These are phyloP conservation scores for Venturia effusa DNA, from an alignment of 2,329 filamentous ascomycete genomes.

Conservation along the genomic window DNA sequence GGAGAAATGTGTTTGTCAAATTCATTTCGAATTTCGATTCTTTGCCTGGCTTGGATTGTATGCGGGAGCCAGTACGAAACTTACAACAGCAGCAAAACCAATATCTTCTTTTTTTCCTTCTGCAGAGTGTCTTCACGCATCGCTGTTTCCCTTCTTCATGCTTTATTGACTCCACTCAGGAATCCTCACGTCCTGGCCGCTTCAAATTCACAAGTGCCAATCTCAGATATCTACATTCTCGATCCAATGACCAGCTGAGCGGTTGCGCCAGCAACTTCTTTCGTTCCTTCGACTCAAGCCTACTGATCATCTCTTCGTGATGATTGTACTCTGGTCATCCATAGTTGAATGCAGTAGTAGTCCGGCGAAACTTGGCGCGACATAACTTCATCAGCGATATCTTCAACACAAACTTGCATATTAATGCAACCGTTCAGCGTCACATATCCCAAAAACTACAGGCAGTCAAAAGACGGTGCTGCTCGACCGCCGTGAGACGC, in stretches of 20 bases:
- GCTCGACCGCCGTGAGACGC: neutral
- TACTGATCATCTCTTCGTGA: neutral
- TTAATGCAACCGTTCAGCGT: neutral
- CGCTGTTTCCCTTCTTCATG: neutral
- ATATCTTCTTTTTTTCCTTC: neutral
- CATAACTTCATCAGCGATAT: neutral
- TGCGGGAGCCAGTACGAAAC: neutral
- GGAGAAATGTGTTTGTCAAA: neutral
- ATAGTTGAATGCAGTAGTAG: neutral
- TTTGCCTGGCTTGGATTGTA: neutral
- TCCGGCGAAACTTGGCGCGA: neutral
- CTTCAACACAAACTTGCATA: neutral
- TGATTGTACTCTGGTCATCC: neutral
- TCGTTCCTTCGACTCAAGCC: neutral
- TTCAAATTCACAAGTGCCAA: neutral
- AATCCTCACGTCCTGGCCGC: neutral
- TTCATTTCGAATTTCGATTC: neutral
- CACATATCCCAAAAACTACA: neutral
- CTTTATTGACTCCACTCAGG: neutral
- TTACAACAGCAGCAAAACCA: conserved; percentile 1
- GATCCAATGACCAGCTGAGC: neutral
- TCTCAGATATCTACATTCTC: neutral
- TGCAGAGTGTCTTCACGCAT: neutral
- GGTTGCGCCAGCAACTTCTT: neutral
- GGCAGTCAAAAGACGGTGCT: neutral